Percentiles rank a stretch among this genome's conserved stretches.
These are phyloP conservation scores for Colletotrichum sp. DNA, from an alignment of 2,329 filamentous ascomycete species.

Conservation along the genomic window DNA sequence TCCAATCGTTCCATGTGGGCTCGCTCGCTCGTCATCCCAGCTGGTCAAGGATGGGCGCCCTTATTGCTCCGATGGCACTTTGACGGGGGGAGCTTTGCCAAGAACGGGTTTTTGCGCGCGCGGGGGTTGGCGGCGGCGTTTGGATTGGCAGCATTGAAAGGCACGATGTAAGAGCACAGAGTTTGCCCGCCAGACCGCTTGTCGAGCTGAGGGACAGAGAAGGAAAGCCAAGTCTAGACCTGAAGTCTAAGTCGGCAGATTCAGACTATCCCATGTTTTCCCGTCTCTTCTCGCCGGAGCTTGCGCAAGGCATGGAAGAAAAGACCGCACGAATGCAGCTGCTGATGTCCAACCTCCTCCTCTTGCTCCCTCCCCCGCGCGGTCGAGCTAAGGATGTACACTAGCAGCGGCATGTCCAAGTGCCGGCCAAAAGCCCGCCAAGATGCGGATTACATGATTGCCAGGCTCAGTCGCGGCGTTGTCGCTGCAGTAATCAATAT, in stretches of 20 bases:
- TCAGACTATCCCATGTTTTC: neutral
- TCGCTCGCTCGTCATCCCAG: neutral
- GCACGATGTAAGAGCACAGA: neutral
- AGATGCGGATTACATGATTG: neutral
- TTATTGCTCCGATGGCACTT: neutral
- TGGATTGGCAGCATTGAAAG: neutral
- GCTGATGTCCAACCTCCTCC: neutral
- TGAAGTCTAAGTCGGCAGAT: neutral
- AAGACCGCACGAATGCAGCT: neutral
- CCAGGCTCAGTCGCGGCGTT: neutral
- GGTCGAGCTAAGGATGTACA: neutral
- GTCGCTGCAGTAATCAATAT: neutral
- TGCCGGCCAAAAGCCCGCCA: neutral
- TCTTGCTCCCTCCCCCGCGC: neutral
- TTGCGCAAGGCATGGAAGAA: neutral
- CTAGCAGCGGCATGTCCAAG: neutral
- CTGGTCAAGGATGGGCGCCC: neutral
- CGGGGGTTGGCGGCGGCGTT: neutral
- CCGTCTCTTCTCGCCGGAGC: neutral
- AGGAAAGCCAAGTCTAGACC: neutral
- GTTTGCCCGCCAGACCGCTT: neutral
- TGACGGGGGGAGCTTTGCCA: neutral
- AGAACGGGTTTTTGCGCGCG: neutral
- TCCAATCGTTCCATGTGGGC: conserved; percentile 1
- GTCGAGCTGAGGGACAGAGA: no score